Evolutionary conservation across 768 basidiomycete species (phyloP), one percentile per base, ranked within the genome.

Genomic region (Podaxis sp.): DNA sequence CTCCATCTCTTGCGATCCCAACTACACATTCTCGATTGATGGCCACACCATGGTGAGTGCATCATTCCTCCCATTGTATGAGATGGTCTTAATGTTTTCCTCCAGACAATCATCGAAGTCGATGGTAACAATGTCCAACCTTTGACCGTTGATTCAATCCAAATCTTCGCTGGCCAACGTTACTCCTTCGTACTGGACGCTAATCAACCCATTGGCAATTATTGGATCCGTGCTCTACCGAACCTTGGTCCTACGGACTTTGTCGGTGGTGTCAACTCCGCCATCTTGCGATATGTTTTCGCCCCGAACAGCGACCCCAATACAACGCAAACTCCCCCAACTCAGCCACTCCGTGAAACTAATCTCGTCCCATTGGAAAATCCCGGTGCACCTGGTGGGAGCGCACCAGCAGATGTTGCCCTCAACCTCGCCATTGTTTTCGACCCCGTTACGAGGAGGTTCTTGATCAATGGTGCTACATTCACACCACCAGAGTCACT

Each of bases 101-200:
- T 5, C 23, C 14, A 48, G 65, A 81, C 76, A 0, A 66, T 83
- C 62, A 82, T 82, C 42, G 82, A 82, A 66, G 77, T 73, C 1
- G 82, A 83, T 52, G 78, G 77, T 11, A 61, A 72, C 50, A 74
- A 74, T 52, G 69, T 73, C 9, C 50, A 73, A 27, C 80, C 83
- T 0, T 59, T 75, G 11, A 58, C 55, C 0, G 76, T 79, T 3
- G 76, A 81, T 55, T 64, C 70, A 10, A 74, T 83, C 51, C 66
- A 75, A 5, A 76, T 83, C 51, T 79, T 74, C 56, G 71, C 73
- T 10, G 83, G 76, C 1, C 82, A 83, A 62, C 76, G 82, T 5
- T 83, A 83, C 57, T 83, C 82, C 0, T 70, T 82, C 61, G 67
- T 83, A 9, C 62, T 80, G 61, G 63, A 61, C 47, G 65, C 70